Evolutionary conservation across 768 basidiomycete genomes (phyloP).

Genomic region (Chlorophyllum brunneum): DNA sequence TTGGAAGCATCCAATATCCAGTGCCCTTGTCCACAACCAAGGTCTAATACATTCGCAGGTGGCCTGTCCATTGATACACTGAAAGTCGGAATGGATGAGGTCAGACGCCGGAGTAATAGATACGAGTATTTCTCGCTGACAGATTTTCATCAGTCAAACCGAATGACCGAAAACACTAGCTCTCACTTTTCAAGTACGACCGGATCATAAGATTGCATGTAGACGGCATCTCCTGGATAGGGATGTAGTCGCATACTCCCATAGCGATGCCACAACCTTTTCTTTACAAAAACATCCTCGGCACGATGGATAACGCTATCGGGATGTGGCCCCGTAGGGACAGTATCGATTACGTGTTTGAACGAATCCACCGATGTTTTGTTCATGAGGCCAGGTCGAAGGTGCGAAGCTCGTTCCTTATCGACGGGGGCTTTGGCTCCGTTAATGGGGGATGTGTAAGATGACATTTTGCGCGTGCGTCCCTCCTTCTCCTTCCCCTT

Average conservation of each 20-base stretch:
- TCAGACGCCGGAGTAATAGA: constrained; percentile 52
- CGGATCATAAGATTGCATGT: constrained; percentile 66
- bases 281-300: constrained; percentile 23
- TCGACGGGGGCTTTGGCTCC: constrained; percentile 17
- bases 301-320: constrained; percentile 18
- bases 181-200: constrained; percentile 57
- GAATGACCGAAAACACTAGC: constrained; percentile 2
- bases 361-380: not conserved
- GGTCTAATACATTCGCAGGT: constrained; percentile 58
- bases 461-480: not conserved
- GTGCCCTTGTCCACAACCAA: constrained; percentile 71
- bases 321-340: constrained; percentile 13
- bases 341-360: not conserved
- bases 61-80: constrained; percentile 43
- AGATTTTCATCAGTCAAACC: constrained; percentile 11
- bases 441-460: constrained; percentile 14
- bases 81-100: constrained; percentile 57
- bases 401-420: not conserved
- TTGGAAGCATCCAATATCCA: constrained; percentile 65
- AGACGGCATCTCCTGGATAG: constrained; percentile 44
- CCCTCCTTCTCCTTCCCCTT: constrained; percentile 24
- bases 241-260: constrained; percentile 53
- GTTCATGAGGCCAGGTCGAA: not conserved
- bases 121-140: constrained; percentile 60
- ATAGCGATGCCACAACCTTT: constrained; percentile 36